Conservation (phyloP, 148 eudicot genomes). For the Rhododendron vialii region DNA sequence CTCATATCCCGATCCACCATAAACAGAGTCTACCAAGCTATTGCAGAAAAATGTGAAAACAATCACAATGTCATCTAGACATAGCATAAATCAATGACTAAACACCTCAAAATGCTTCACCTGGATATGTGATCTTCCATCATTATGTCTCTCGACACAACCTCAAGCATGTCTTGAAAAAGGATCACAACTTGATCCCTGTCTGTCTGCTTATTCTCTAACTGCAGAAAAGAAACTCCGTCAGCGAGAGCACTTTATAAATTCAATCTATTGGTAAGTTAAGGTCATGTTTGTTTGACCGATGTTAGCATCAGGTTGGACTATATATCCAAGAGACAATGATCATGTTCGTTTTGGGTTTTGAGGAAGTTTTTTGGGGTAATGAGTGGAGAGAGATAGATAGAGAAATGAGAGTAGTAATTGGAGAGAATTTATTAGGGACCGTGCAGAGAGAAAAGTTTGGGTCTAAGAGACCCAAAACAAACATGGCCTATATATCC, state of each 20-base stretch:
- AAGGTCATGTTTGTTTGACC: neutral
- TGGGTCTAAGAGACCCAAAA: too few relatives aligned
- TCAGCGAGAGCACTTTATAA: neutral
- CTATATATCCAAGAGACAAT: neutral
- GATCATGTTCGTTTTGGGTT: too few relatives aligned
- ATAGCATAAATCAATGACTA: neutral
- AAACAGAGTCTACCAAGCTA: constrained; percentile 61
- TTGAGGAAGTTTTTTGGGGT: too few relatives aligned
- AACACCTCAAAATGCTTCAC: constrained; percentile 23
- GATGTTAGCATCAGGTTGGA: neutral
- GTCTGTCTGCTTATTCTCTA: constrained; percentile 68
- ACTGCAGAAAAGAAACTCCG: constrained; percentile 30
- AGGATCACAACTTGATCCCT: constrained; percentile 84
- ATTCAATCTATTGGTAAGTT: neutral
- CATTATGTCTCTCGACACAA: constrained; percentile 85
- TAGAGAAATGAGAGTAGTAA: too few relatives aligned
- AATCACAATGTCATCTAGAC: constrained; percentile 8
- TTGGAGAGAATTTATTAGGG: too few relatives aligned
- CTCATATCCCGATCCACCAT: constrained; percentile 59
- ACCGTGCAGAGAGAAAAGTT: too few relatives aligned
- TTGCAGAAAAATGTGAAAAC: neutral
- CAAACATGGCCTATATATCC: neutral
- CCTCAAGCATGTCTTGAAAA: constrained; percentile 98
- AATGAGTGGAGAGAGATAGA: too few relatives aligned
- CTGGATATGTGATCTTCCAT: constrained; percentile 66